Base-by-base conservation (phyloP, 352 stramenopile genomes). In the Globisporangium lucens region DNA sequence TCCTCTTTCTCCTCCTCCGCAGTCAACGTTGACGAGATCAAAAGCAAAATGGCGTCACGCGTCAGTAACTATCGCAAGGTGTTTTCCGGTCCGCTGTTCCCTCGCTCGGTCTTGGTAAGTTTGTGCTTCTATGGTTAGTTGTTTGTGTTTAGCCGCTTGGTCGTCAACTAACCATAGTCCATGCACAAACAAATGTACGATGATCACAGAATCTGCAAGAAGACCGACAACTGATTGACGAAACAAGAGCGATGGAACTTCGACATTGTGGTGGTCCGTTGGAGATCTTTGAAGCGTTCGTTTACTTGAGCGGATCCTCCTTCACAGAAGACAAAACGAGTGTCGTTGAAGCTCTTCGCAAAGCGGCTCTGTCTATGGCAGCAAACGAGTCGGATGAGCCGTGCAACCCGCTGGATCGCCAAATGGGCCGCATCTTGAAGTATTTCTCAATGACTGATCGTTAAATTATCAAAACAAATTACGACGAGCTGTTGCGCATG, bases 21-120 rank as follows among this genome's bases (percentile, higher is more conserved):
- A 6, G 20, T 73, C 10, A 71, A 61, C 0, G 49, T 83, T 10
- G 63, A 75, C 27, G 43, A 78, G 6, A 61, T 86, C 29, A 82
- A 77, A 33, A 65, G 51, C 24, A 88, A 88, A 53, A 86, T 88
- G 79, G 72, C 70, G 9, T 68, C 79, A 10, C 65, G 79, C 29
- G 71, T 86, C 3, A 62, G 69, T 46, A 74, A 70, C 3, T 85
- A 80, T 46, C 55, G 56, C n/a, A 78, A 56, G 20, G 71, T 68
- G 9, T 88, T 86, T 62, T 73, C 69, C 5, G 79, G 79, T 0
- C 5, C 66, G 15, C 52, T 88, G 10, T 68, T 70, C 13, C 76
- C 79, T 12, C 58, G 77, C 59, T 82, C 78, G 8, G 73, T 88
- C 13, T 38, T 86, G 70, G 79, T 83, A 43, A 43, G 29, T 6